Evolutionary conservation across 495 filamentous ascomycete genomes (phyloP).

Genomic region (Xylaria grammica): DNA sequence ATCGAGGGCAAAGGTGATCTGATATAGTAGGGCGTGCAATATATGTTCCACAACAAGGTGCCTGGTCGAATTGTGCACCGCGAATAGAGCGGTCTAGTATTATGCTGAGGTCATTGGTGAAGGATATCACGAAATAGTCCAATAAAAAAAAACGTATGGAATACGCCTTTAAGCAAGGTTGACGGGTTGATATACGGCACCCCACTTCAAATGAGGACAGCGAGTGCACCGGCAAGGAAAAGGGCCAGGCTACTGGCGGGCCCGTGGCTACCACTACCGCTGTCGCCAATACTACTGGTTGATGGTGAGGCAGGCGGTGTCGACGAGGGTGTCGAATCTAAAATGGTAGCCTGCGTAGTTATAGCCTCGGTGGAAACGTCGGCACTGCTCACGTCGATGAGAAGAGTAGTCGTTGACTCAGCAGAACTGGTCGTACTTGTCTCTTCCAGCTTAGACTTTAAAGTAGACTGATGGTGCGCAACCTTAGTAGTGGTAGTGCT

Average conservation of each 20-base stretch:
- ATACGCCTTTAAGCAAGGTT: neutral
- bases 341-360: conserved; percentile 12
- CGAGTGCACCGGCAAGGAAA: conserved; percentile 27
- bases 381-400: neutral
- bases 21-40: neutral
- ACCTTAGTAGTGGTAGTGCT: conserved; percentile 22
- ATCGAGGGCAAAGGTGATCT: neutral
- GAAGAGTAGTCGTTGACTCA: conserved; percentile 8
- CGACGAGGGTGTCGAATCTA: conserved; percentile 8
- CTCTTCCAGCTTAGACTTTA: conserved; percentile 9
- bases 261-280: conserved; percentile 18
- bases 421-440: neutral
- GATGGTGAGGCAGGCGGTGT: conserved; percentile 24
- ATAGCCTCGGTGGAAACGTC: neutral
- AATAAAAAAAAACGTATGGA: neutral
- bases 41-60: neutral
- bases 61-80: neutral
- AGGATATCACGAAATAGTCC: neutral
- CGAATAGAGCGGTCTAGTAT: neutral
- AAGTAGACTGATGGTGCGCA: neutral
- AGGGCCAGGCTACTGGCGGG: conserved; percentile 20
- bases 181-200: neutral
- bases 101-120: conserved; percentile 1
- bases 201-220: conserved; percentile 24
- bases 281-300: conserved; percentile 24